These are phyloP conservation scores for Kodamaea nitidulidarum DNA, from an alignment of 805 yeast genomes.

Conservation along the genomic window DNA sequence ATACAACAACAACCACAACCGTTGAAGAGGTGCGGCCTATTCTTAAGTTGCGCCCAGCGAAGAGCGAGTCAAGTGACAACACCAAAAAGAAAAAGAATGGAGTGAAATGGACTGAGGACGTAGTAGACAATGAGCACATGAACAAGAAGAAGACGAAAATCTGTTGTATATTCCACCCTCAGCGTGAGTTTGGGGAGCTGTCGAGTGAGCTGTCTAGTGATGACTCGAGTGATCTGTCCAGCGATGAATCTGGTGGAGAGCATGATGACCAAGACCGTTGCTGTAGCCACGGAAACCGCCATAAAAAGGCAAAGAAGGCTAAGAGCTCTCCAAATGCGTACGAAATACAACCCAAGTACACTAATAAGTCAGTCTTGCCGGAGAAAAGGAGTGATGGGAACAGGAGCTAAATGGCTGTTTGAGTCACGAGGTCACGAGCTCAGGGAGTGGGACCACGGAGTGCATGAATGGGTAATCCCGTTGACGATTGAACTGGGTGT, in stretches of 20 bases:
- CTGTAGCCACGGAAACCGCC: conserved; percentile 23
- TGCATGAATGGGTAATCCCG: too few relatives aligned
- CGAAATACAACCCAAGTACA: conserved; percentile 76
- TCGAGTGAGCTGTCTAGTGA: conserved; percentile 20
- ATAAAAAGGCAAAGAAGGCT: conserved; percentile 10
- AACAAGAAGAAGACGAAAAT: conserved; percentile 85
- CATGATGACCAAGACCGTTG: conserved; percentile 25
- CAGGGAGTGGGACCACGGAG: too few relatives aligned
- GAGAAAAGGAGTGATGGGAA: not conserved
- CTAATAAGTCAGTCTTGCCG: conserved; percentile 13
- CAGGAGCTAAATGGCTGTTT: too few relatives aligned
- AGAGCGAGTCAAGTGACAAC: conserved; percentile 5
- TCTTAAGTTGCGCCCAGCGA: conserved; percentile 8
- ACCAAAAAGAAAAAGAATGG: conserved; percentile 36
- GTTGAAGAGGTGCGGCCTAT: conserved; percentile 7
- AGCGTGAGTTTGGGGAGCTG: conserved; percentile 52
- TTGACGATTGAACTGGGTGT: too few relatives aligned
- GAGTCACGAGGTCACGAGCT: too few relatives aligned
- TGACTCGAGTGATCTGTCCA: conserved; percentile 26
- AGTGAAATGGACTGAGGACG: conserved; percentile 83
- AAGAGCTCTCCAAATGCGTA: conserved; percentile 69
- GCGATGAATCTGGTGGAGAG: conserved; percentile 29
- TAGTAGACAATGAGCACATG: conserved; percentile 86
- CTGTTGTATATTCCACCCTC: conserved; percentile 86
- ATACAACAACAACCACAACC: conserved; percentile 6